Base-by-base conservation (phyloP, 163 green algal genomes). In the Trebouxiophyceae sp. region DNA sequence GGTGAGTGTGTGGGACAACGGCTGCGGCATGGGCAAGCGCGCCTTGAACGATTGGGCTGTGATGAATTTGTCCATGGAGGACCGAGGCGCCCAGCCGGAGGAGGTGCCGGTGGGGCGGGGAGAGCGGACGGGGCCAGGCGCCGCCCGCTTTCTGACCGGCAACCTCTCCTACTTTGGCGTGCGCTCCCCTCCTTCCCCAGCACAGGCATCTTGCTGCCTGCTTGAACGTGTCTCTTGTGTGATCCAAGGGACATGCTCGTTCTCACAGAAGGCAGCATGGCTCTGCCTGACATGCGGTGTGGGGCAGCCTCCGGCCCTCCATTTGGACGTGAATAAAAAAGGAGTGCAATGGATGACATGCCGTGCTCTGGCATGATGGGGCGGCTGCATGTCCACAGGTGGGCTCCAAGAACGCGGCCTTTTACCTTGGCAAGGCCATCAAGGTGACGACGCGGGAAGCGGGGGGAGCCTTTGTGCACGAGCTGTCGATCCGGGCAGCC, bases 41-140 rank as follows among this genome's bases (percentile, higher is more conserved):
- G 79, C 89, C 57, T 75, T 95, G 32, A 82, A 83, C 62, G 76
- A 91, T 6, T 95, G 87, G 87, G 88, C 88, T 16, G 81, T 95
- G 32, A 94, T 95, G 88, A 93, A 94, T 63, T 65, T 91, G 63
- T 83, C 75, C 33, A 88, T 93, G 87, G 83, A 91, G 64, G 88
- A 95, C 62, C 66, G 85, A 2, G 87, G 83, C 4, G 32, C 79
- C 54, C 47, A 73, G 54, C 73, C 77, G 2, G 47, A 63, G 30
- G 50, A 65, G 31, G 63, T 84, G 62, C 70, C 62, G 31, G 33
- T 68, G 57, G 62, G 16, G 50, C 45, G 39, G 23, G 59, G 28
- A 2, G 33, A 24, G 33, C 63, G 58, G 29, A 46, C 33, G 0
- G 57, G 28, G 1, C 19, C 47, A 26, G 65, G 54, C 33, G 70